These are phyloP conservation scores for Phytopythium vexans DNA, from an alignment of 352 stramenopile genomes.

Conservation along the genomic window DNA sequence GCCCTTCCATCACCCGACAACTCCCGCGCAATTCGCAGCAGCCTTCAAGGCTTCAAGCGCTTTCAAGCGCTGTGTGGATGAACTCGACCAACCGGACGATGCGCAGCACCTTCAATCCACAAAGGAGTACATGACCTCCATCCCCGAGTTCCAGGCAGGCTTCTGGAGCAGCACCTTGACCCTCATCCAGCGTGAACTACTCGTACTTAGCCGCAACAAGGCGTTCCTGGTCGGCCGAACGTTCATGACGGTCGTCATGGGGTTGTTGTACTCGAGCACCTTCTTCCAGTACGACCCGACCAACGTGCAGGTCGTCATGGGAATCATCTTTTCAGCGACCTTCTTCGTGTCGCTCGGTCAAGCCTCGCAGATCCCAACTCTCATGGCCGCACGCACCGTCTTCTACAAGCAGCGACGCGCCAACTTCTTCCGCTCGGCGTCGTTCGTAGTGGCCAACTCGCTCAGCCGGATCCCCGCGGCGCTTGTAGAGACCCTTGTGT, in stretches of 20 bases:
- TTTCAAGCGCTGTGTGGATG: slow-evolving; percentile 10
- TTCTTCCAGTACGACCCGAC: slow-evolving; percentile 42
- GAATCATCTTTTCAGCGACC: slow-evolving; percentile 77
- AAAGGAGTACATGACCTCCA: slow-evolving; percentile 77
- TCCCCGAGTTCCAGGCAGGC: slow-evolving; percentile 30
- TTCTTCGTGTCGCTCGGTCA: slow-evolving; percentile 73
- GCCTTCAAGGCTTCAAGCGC: slow-evolving; percentile 20
- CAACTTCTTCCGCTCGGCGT: slow-evolving; percentile 54
- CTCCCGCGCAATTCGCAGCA: slow-evolving; percentile 25
- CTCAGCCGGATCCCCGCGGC: slow-evolving; percentile 34
- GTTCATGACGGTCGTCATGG: slow-evolving; percentile 41
- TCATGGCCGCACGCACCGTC: slow-evolving; percentile 69
- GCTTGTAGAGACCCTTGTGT: slow-evolving; percentile 62
- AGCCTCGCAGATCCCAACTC: slow-evolving; percentile 67
- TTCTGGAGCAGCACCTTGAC: slow-evolving; percentile 24
- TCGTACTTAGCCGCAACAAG: slow-evolving; percentile 40
- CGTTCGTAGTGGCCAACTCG: slow-evolving; percentile 57
- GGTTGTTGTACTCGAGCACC: slow-evolving; percentile 34
- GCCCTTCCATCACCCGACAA: slow-evolving; percentile 9
- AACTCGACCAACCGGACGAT: slow-evolving; percentile 19
- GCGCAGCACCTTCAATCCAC: slow-evolving; percentile 19
- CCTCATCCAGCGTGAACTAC: slow-evolving; percentile 48
- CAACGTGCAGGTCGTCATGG: slow-evolving; percentile 49
- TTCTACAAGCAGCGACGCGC: slow-evolving; percentile 36
- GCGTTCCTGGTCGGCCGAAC: slow-evolving; percentile 37